Evolutionary conservation across 2,329 filamentous ascomycete species (phyloP).

Genomic region (Orbilia blumenaviensis): DNA sequence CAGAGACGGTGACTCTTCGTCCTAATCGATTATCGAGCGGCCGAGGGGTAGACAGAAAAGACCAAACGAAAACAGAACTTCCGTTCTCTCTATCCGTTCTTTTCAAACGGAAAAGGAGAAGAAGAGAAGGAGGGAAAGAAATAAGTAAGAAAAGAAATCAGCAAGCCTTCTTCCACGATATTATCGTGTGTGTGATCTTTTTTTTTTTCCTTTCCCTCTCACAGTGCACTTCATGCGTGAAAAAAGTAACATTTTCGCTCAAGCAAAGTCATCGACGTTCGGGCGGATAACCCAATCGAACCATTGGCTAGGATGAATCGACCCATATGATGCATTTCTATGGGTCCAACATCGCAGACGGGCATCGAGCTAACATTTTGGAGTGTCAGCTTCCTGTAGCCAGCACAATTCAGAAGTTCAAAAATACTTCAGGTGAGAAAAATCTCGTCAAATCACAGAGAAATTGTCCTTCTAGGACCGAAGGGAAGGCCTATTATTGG

Average conservation of each 20-base stretch:
- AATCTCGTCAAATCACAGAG: neutral
- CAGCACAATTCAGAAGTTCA: slow-evolving; percentile 5
- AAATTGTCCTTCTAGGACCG: slow-evolving; percentile 20
- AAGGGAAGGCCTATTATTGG: slow-evolving; percentile 30
- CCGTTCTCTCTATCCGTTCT: slow-evolving; percentile 10
- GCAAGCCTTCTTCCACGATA: neutral
- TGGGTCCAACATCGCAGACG: slow-evolving; percentile 36
- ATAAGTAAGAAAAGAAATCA: slow-evolving; percentile 2
- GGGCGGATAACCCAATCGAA: slow-evolving; percentile 45
- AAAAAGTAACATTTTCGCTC: slow-evolving; percentile 8
- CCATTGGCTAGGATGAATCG: slow-evolving; percentile 35
- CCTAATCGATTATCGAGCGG: slow-evolving; percentile 21
- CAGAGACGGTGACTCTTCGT: slow-evolving; percentile 26
- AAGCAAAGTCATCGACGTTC: slow-evolving; percentile 22
- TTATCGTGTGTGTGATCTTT: slow-evolving; percentile 1
- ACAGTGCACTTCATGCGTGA: slow-evolving; percentile 5
- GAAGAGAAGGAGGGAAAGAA: neutral
- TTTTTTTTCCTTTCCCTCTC: slow-evolving; percentile 4
- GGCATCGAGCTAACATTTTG: slow-evolving; percentile 41
- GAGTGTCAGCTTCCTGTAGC: slow-evolving; percentile 19
- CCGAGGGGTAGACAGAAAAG: slow-evolving; percentile 7
- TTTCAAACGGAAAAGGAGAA: neutral
- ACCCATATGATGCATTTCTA: slow-evolving; percentile 27
- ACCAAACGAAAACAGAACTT: slow-evolving; percentile 23
- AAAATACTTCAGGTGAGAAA: slow-evolving; percentile 11